Conservation (phyloP, 2,329 filamentous ascomycete genomes). For the Pleomassaria siparia region DNA sequence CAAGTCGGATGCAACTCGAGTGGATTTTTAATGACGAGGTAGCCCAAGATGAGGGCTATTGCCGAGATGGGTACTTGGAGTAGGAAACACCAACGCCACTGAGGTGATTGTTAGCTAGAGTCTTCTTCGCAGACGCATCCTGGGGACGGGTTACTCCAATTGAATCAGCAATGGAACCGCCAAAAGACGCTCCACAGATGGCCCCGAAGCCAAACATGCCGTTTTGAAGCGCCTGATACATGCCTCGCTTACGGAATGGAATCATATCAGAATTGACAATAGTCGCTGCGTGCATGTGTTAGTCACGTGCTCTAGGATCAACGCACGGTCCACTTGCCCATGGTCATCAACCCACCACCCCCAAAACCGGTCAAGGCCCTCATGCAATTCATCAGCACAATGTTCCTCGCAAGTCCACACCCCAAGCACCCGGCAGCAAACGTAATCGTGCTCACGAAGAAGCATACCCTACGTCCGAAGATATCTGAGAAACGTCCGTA, state of each 20-base stretch:
- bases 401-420: conserved; percentile 28
- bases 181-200: conserved; percentile 56
- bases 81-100: conserved; percentile 57
- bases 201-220: conserved; percentile 63
- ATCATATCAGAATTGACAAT: conserved; percentile 64
- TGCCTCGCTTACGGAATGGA: conserved; percentile 56
- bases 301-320: conserved; percentile 5
- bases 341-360: conserved; percentile 35
- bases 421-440: conserved; percentile 34
- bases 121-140: background rate
- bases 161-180: conserved; percentile 47
- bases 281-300: conserved; percentile 18
- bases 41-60: conserved; percentile 57
- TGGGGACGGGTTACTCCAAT: conserved; percentile 32
- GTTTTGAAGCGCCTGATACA: conserved; percentile 65
- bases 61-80: conserved; percentile 63
- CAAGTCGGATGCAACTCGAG: conserved; percentile 34
- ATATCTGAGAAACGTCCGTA: conserved; percentile 42
- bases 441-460: conserved; percentile 33
- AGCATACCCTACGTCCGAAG: conserved; percentile 39
- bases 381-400: conserved; percentile 29
- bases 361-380: conserved; percentile 32
- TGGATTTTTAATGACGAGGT: conserved; percentile 55
- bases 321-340: conserved; percentile 16
- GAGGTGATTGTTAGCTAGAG: background rate